Conservation (phyloP, 2,329 filamentous ascomycete species). For the Colletotrichum godetiae region DNA sequence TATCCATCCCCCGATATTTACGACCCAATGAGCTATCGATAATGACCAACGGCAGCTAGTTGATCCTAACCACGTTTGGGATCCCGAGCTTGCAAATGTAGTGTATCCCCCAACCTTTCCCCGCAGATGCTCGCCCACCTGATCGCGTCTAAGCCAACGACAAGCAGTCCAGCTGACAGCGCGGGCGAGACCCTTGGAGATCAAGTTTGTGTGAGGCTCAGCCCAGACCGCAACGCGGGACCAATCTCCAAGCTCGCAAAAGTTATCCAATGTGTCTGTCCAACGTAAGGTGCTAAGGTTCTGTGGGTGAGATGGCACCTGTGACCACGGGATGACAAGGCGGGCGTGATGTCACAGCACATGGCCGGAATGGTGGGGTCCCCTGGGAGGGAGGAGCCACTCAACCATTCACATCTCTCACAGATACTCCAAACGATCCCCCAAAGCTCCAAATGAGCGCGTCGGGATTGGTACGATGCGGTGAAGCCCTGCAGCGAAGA, state of each 20-base stretch:
- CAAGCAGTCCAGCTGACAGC: slow-evolving; percentile 1
- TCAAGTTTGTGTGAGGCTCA: slow-evolving; percentile 4
- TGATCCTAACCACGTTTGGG: neutral
- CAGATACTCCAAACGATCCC: neutral
- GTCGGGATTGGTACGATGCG: neutral
- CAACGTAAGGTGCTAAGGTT: neutral
- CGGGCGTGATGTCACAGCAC: slow-evolving; percentile 1
- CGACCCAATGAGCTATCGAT: neutral
- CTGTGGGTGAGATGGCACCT: neutral
- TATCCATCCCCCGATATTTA: neutral
- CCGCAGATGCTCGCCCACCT: slow-evolving; percentile 2
- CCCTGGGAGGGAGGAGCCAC: neutral
- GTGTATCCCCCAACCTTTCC: neutral
- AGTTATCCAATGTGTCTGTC: neutral
- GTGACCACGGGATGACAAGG: slow-evolving; percentile 20
- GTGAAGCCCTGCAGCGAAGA: neutral
- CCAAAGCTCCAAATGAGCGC: neutral
- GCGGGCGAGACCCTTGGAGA: neutral
- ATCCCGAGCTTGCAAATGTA: neutral
- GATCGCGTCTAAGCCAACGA: neutral
- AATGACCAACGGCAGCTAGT: neutral
- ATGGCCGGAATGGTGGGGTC: neutral
- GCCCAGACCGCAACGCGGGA: neutral
- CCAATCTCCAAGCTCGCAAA: slow-evolving; percentile 8
- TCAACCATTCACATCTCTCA: neutral